Evolutionary conservation across 192 early-diverging fungal species (phyloP), one percentile per base, ranked within the genome.

Genomic region (Piromyces sp.): DNA sequence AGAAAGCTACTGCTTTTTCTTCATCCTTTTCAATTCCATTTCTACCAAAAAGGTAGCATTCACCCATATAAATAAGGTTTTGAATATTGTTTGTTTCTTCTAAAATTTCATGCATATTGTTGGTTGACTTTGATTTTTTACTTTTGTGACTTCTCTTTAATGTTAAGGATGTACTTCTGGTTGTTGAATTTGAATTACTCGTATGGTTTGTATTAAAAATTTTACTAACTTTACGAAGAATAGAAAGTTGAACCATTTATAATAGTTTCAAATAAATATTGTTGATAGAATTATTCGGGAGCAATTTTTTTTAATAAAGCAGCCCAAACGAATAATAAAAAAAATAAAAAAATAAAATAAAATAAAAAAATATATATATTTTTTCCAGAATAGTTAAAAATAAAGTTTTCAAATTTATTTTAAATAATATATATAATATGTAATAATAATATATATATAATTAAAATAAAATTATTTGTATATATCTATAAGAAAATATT

Each of bases 21-120:
- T 87, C 87, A 51, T 92, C 84, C 37, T 85, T 85, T 78, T 79
- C 42, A 29, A 83, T 81, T 37, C 86, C 86, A 78, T 86, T 82
- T 29, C 81, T 83, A 29, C 92, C 92, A 87, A 92, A 93, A 37
- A 92, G 81, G 40, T 87, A 51, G 6, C 42, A 51, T 51, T 51
- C 42, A 5, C 42, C 42, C 42, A 51, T 51, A 51, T 51, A 51
- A 51, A 51, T 22, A 22, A 51, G 42, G 42, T 51, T 51, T 51
- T 51, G 42, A 51, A 22, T 22, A 22, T 22, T 51, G 22, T 22
- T 51, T 22, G 42, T 51, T 51, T 51, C 42, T 51, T 51, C 42
- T 51, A 51, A 51, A 22, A 51, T 51, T 51, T 51, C 42, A 22
- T 22, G 15, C 42, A 51, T 51, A 22, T 51, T 51, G 31, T 9